Conservation (phyloP, 1,284 basidiomycete genomes). For the Psilocybe mexicana region DNA sequence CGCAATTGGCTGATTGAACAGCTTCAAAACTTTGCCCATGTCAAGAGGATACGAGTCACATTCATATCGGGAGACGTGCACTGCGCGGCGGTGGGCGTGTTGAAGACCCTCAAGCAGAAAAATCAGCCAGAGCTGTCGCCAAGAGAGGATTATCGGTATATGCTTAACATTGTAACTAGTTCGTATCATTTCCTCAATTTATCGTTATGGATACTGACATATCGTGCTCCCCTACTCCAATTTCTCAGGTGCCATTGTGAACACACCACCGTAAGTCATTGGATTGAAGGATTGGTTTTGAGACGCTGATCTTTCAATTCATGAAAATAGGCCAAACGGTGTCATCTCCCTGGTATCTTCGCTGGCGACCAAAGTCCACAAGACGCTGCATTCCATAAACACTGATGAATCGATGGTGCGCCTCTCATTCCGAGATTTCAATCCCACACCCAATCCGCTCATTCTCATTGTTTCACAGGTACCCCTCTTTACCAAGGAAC, state of each 20-base stretch:
- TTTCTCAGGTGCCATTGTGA: conserved; percentile 73
- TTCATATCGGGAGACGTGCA: conserved; percentile 95
- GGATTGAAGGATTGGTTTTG: conserved; percentile 6
- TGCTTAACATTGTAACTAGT: conserved; percentile 84
- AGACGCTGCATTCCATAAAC: conserved; percentile 70
- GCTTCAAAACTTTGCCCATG: conserved; percentile 69
- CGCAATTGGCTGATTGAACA: conserved; percentile 88
- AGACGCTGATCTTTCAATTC: conserved; percentile 8
- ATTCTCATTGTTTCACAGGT: conserved; percentile 45
- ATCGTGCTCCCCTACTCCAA: neutral
- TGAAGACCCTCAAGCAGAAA: conserved; percentile 69
- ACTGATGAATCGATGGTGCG: conserved; percentile 87
- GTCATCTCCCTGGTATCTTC: conserved; percentile 83
- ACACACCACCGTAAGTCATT: conserved; percentile 67
- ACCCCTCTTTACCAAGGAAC: conserved; percentile 78
- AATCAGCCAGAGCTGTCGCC: conserved; percentile 50
- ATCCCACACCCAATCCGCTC: neutral
- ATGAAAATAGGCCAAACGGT: conserved; percentile 52
- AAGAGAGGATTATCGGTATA: conserved; percentile 74
- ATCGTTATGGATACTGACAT: neutral
- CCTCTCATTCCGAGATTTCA: neutral
- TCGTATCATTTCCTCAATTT: conserved; percentile 27
- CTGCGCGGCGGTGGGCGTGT: conserved; percentile 78
- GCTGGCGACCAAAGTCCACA: conserved; percentile 82
- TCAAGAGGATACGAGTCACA: conserved; percentile 67